phyloP scores from a whole-genome alignment of 257 asterid species.

The Fraxinus pennsylvanica region DNA sequence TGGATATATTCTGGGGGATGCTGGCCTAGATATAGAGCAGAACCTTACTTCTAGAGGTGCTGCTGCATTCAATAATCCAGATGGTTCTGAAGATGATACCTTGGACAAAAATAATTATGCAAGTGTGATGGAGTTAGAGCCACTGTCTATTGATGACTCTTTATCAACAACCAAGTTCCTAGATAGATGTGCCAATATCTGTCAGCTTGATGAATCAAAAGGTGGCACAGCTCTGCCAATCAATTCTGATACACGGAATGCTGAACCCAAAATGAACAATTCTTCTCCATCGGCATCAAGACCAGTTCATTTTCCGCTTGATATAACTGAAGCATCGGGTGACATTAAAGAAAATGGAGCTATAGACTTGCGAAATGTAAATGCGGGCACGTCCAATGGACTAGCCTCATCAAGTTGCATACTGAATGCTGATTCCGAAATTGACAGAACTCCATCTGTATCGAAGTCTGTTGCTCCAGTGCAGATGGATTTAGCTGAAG shows the following conservation, averaged over 20 bases:
- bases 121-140: constrained; percentile 23
- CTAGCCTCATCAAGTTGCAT: neutral
- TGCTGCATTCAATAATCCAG: constrained; percentile 25
- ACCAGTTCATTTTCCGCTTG: constrained; percentile 4
- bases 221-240: constrained; percentile 10
- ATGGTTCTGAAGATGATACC: constrained; percentile 18
- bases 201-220: constrained; percentile 7
- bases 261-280: constrained; percentile 2
- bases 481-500: neutral
- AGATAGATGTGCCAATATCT: constrained; percentile 23
- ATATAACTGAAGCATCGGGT: constrained; percentile 13
- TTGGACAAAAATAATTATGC: constrained; percentile 27
- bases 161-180: constrained; percentile 8
- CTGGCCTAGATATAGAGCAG: constrained; percentile 24
- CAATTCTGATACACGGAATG: constrained; percentile 7
- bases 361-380: neutral
- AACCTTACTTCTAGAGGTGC: constrained; percentile 27
- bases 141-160: constrained; percentile 19
- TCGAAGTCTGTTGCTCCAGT: constrained; percentile 5
- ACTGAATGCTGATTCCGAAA: constrained; percentile 7
- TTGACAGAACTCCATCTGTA: neutral
- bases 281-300: neutral
- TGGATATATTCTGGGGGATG: constrained; percentile 27
- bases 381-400: neutral
- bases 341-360: constrained; percentile 4